Percentiles rank a stretch among this genome's conserved stretches.
Evolutionary conservation across 202 grass and related monocot species (phyloP).

Genomic region (Eragrostis tef): DNA sequence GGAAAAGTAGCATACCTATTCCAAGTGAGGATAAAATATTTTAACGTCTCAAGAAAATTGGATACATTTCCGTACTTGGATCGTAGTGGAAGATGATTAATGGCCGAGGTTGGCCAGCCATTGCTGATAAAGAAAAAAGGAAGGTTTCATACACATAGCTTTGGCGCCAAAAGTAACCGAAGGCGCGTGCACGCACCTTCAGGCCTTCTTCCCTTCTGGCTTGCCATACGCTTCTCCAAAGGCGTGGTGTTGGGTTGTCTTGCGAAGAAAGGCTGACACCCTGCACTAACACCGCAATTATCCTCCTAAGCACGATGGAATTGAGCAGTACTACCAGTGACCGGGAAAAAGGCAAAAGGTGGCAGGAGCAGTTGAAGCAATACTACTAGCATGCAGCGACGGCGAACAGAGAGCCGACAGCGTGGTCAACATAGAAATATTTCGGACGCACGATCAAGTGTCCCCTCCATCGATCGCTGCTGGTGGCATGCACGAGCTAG

Average conservation of each 20-base stretch:
- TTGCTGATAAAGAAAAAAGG: not conserved
- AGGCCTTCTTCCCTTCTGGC: not conserved
- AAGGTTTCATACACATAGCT: not conserved
- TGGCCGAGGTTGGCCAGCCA: not conserved
- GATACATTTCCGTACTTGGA: not conserved
- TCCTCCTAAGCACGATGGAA: not conserved
- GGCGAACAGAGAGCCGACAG: conserved; percentile 16
- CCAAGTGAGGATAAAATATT: not conserved
- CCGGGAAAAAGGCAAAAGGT: not conserved
- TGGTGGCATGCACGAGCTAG: not conserved
- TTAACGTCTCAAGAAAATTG: not conserved
- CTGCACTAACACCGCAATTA: conserved; percentile 25
- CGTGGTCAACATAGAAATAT: not conserved
- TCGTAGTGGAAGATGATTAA: not conserved
- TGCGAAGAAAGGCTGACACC: not conserved
- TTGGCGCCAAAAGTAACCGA: conserved; percentile 9
- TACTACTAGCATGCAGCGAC: not conserved
- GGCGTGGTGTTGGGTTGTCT: not conserved
- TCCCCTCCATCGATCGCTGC: not conserved
- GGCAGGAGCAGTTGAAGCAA: not conserved
- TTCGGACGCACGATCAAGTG: not conserved
- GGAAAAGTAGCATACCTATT: not conserved
- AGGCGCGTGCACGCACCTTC: not conserved
- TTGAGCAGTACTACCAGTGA: not conserved
- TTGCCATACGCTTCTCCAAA: not conserved